phyloP scores from a whole-genome alignment of 805 yeast genomes.

The Ogataea ganodermae region DNA sequence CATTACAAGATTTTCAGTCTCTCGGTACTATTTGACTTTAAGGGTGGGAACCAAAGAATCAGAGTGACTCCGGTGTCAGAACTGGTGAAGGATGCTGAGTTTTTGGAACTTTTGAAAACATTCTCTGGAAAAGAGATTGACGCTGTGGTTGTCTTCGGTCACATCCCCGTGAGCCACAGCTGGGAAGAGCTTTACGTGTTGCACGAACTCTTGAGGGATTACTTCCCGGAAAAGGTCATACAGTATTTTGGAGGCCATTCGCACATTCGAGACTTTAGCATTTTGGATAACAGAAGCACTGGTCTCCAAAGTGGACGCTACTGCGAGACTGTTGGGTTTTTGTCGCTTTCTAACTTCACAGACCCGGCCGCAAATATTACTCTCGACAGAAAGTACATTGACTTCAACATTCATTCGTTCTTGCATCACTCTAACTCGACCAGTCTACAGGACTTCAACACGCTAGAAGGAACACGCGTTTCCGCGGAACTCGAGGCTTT shows the following conservation, averaged over 20 bases:
- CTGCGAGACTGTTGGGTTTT: conserved; percentile 91
- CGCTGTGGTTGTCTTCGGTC: conserved; percentile 71
- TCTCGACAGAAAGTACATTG: conserved; percentile 70
- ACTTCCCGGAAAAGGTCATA: conserved; percentile 63
- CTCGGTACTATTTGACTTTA: conserved; percentile 81
- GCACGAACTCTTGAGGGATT: conserved; percentile 52
- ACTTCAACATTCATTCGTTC: conserved; percentile 76
- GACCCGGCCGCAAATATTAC: conserved; percentile 15
- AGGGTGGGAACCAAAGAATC: conserved; percentile 55
- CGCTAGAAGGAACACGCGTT: conserved; percentile 54
- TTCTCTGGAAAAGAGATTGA: conserved; percentile 52
- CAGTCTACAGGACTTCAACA: conserved; percentile 44
- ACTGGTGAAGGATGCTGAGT: conserved; percentile 64
- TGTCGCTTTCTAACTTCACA: conserved; percentile 46
- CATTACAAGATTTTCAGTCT: conserved; percentile 60
- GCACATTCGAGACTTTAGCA: conserved; percentile 82
- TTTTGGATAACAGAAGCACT: conserved; percentile 64
- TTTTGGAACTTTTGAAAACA: conserved; percentile 44
- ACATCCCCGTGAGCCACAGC: conserved; percentile 64
- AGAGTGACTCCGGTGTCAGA: conserved; percentile 63
- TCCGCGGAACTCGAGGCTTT: conserved; percentile 42
- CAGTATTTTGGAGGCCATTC: conserved; percentile 95
- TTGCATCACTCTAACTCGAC: conserved; percentile 53
- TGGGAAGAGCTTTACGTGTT: conserved; percentile 56
- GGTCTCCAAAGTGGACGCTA: conserved; percentile 93